phyloP scores from a whole-genome alignment of 129 eudicot species.

The Saussurea involucrata region DNA sequence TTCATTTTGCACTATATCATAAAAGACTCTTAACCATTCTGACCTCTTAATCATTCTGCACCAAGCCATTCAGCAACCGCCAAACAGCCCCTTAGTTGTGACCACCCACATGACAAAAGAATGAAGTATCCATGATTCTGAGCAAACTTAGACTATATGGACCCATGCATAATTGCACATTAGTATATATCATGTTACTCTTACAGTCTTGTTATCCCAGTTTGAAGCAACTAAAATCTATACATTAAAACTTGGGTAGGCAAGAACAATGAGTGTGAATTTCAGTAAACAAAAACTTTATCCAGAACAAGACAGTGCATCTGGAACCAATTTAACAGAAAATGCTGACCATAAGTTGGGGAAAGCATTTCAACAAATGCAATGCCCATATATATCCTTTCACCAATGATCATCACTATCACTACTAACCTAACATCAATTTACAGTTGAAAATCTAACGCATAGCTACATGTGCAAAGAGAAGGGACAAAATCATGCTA shows the following conservation, averaged over 20 bases:
- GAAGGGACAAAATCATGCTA: not conserved
- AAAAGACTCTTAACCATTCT: no score
- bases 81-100: no score
- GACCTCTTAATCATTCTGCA: no score
- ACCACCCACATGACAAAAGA: not conserved
- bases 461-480: not conserved
- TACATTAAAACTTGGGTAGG: not conserved
- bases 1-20: no score
- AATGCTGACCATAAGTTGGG: not conserved
- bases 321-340: not conserved
- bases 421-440: not conserved
- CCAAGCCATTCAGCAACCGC: no score
- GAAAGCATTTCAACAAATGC: not conserved
- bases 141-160: not conserved
- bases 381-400: not conserved
- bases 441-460: not conserved
- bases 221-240: not conserved
- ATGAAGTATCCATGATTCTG: not conserved
- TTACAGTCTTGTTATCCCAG: constrained; percentile 4
- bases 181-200: not conserved
- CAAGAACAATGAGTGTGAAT: not conserved
- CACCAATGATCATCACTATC: not conserved
- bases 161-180: no score
- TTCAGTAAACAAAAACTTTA: not conserved
- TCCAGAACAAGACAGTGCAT: not conserved